Base-by-base conservation (phyloP, 148 eudicot genomes). In the Arbutus unedo region DNA sequence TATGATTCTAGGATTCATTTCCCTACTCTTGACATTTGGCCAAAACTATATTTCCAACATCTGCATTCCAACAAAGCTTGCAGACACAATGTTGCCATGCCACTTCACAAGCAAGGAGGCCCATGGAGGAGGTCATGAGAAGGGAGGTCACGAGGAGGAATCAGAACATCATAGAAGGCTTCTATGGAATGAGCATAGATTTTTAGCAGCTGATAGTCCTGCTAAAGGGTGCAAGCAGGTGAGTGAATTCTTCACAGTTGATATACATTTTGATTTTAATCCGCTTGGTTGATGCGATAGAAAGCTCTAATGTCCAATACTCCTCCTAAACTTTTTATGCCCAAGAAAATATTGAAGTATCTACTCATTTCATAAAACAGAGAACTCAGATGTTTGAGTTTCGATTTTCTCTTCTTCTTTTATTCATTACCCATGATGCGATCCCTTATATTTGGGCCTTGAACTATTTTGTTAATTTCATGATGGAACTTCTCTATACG, bases 1-100 rank as follows among this genome's bases (percentile, higher is more conserved):
- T 79, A 96, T 96, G 99, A 87, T 96, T 85, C 85, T 96, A 43
- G 99, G 99, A 53, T 96, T 96, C 88, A 96, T 96, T 78, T 96
- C 99, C 3, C 85, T 96, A 41, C 85, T 92, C 14, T 84, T 96
- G 67, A 90, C 94, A 84, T 96, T 96, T 83, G 90, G 98, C 49
- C 98, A 96, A 83, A 88, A 76, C 82, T 93, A 85, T 86, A 94
- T 94, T 66, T 71, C 92, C 71, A 53, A 54, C 13, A 75, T 94
- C 3, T 96, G 99, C 77, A 89, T 96, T 62, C 90, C 94, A 23
- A 9, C 50, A 11, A 21, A 71, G 2, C 18, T 89, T 10, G 92
- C 88, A 14, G 48, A 92, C 73, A 88, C 92, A 51, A 91, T 96
- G 95, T 83, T 93, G 89, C 99, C 99, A 21, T 96, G 99, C 85